Base-by-base conservation (phyloP, 495 filamentous ascomycete species). In the Tuber brumale region DNA sequence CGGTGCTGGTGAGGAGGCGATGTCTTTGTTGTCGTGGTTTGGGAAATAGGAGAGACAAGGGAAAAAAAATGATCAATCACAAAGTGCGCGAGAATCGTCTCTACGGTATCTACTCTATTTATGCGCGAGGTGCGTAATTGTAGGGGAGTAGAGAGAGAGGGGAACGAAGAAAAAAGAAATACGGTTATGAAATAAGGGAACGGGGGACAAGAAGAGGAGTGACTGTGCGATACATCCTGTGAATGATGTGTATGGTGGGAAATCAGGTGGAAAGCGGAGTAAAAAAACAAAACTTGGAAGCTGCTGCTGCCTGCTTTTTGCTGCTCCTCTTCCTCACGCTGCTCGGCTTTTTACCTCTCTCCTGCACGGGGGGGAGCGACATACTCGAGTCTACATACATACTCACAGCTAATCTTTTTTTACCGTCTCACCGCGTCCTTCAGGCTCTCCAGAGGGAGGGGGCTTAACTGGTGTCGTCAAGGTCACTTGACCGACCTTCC, bases 401-500 rank as follows among this genome's bases (percentile, higher is more conserved):
- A 12, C n/a, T 57, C 48, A 57, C n/a, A 21, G 10, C 45, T n/a
- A 57, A 7, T 19, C 14, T 27, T 27, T 27, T 27, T 10, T 27
- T 27, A 12, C 14, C 3, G 3, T 35, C 27, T 66, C 57, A 66
- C 57, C 57, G 57, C 27, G 27, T 66, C 57, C 57, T 66, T 66
- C 27, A 66, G 57, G 57, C 57, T 66, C 57, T 31, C 6, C 6
- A 16, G 57, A 61, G 57, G 57, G 57, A 19, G 27, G 27, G 27
- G 27, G 57, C 14, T 31, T 18, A 16, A 76, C 76, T 71, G 78
- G 78, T 80, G 76, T 77, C 75, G 70, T 66, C 73, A 73, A 69
- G 76, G 78, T 80, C 78, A 80, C 78, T 80, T 80, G 78, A 80
- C 77, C 76, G 75, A 73, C 77, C 78, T 80, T 80, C 78, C 69